Evolutionary conservation across 2,329 filamentous ascomycete species (phyloP).

Genomic region (Nigrograna mackinnonii): DNA sequence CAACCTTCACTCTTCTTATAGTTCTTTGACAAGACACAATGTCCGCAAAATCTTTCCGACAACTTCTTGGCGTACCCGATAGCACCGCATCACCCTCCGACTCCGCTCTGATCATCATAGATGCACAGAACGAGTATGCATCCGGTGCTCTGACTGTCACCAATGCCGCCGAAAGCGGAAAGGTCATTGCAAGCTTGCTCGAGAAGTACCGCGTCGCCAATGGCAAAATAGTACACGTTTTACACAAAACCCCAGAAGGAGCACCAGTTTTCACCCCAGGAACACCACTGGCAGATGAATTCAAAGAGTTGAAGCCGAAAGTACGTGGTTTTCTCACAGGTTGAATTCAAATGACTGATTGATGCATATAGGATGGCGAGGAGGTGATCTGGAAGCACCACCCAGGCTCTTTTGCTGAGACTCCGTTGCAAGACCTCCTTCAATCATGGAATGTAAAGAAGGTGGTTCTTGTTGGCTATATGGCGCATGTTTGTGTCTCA

Average conservation of each 20-base stretch:
- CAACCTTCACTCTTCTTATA: too few species aligned
- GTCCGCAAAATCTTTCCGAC: slow-evolving; percentile 49
- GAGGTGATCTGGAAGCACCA: slow-evolving; percentile 60
- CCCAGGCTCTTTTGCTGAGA: slow-evolving; percentile 64
- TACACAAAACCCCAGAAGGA: slow-evolving; percentile 62
- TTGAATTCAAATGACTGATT: neutral
- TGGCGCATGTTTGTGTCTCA: slow-evolving; percentile 68
- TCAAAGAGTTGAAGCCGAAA: slow-evolving; percentile 60
- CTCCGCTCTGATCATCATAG: slow-evolving; percentile 68
- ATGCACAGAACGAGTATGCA: slow-evolving; percentile 72
- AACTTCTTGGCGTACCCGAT: slow-evolving; percentile 57
- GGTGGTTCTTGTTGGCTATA: slow-evolving; percentile 65
- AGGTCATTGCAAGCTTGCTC: slow-evolving; percentile 61
- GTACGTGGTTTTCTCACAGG: slow-evolving; percentile 7
- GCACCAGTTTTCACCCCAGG: slow-evolving; percentile 69
- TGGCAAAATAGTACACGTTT: slow-evolving; percentile 63
- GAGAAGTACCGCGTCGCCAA: slow-evolving; percentile 61
- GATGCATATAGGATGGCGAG: slow-evolving; percentile 51
- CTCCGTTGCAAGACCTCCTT: slow-evolving; percentile 61
- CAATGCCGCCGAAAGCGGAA: slow-evolving; percentile 57
- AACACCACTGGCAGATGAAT: slow-evolving; percentile 63
- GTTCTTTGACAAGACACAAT: too few species aligned
- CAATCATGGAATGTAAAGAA: slow-evolving; percentile 57
- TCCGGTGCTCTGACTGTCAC: slow-evolving; percentile 60
- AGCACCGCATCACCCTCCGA: slow-evolving; percentile 62